Evolutionary conservation across 306 rosid genomes (phyloP).

Genomic region (Cotoneaster glaucophyllus): DNA sequence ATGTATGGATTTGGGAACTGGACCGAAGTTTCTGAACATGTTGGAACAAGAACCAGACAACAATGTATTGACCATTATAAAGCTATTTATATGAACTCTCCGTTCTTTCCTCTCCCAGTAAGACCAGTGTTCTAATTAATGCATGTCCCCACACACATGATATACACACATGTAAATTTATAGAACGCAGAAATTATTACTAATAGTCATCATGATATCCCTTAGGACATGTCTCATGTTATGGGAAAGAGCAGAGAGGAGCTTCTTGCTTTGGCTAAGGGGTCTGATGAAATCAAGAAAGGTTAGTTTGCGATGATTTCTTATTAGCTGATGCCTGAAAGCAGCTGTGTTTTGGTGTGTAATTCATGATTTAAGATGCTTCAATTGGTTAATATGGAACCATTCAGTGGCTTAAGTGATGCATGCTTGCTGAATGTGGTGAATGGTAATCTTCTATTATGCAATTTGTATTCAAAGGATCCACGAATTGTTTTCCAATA

Average conservation of each 20-base stretch:
- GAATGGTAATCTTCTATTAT: not conserved
- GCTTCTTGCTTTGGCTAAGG: slow-evolving; percentile 66
- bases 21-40: slow-evolving; percentile 71
- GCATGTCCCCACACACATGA: not conserved
- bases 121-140: slow-evolving; percentile 14
- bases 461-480: not conserved
- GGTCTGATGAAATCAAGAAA: slow-evolving; percentile 38
- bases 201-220: slow-evolving; percentile 9
- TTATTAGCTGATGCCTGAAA: not conserved
- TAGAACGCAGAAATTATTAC: not conserved
- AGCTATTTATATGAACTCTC: slow-evolving; percentile 72
- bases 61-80: slow-evolving; percentile 77
- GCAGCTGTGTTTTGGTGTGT: not conserved
- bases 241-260: slow-evolving; percentile 81
- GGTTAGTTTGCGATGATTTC: slow-evolving; percentile 32
- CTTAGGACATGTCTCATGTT: slow-evolving; percentile 75
- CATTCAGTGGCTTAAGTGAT: not conserved
- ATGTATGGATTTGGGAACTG: slow-evolving; percentile 93
- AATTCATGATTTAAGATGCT: not conserved
- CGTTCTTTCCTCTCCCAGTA: slow-evolving; percentile 82
- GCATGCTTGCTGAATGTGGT: not conserved
- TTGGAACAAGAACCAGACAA: slow-evolving; percentile 70
- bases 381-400: not conserved
- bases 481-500: too few relatives aligned
- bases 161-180: not conserved